Base-by-base conservation (phyloP, 2,329 filamentous ascomycete species). In the Cladophialophora bantiana region DNA sequence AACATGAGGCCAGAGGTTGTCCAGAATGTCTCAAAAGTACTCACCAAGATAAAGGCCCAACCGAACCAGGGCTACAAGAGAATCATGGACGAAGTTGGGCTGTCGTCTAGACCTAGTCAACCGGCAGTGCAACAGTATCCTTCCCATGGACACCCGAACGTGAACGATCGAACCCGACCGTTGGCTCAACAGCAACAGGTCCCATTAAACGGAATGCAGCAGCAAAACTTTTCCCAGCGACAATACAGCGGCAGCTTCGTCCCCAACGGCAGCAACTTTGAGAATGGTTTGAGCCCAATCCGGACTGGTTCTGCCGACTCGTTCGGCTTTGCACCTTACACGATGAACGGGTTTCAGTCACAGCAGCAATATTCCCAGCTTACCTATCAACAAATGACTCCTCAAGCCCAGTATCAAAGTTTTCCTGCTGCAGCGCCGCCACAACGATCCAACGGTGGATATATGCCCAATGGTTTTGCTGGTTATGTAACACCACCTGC, bases 61-160 rank as follows among this genome's bases (percentile, higher is more conserved):
- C 93, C 95, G 15, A 91, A 90, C 69, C 95, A 98, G 80, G 95
- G 95, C 60, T 99, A 99, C 83, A 99, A 98, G 85, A 90, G 95
- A 61, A 82, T 99, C 67, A 99, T 99, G 95, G 95, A 99, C 75
- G 95, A 99, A 77, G 95, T 99, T 73, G 94, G 94, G 67, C 82
- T 99, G 42, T 96, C 94, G 18, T 81, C 80, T 54, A 78, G 81
- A 38, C 59, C 69, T 35, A 62, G 36, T 36, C 69, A 69, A 57
- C 73, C 73, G 58, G 74, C 76, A 35, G 76, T 77, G 50, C 81
- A 82, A 35, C 77, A 78, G 59, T 77, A 79, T 60, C 76, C 79
- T 65, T 74, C 72, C 18, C 77, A 79, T 68, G 73, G 72, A 18
- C 74, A 78, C 56, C 77, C 76, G 35, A 65, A 74, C 5, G 40